phyloP scores from a whole-genome alignment of 2,329 filamentous ascomycete species.

The Chaetomiaceae sp. region DNA sequence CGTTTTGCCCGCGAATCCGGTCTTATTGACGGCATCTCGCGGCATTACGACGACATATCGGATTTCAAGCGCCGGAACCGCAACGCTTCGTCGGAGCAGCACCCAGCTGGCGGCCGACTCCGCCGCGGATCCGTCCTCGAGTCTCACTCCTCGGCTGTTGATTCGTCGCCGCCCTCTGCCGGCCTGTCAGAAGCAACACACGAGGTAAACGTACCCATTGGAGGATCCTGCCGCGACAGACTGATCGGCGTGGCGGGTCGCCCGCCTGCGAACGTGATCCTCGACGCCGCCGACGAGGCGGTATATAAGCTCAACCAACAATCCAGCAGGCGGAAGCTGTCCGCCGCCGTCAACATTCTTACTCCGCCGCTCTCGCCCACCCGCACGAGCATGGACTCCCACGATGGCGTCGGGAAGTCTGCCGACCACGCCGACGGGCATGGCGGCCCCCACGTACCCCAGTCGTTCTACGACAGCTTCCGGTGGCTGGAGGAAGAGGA shows the following conservation, averaged over 20 bases:
- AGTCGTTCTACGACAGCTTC: constrained; percentile 60
- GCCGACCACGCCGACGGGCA: constrained; percentile 16
- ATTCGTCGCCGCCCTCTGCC: constrained; percentile 59
- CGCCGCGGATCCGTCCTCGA: constrained; percentile 29
- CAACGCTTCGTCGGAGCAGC: constrained; percentile 28
- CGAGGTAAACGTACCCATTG: no score
- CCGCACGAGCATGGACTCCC: constrained; percentile 28
- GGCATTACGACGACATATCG: constrained; percentile 33
- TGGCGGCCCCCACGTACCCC: constrained; percentile 35
- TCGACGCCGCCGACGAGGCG: constrained; percentile 47
- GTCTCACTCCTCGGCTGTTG: constrained; percentile 41
- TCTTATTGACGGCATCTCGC: constrained; percentile 31
- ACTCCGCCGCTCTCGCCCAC: constrained; percentile 27
- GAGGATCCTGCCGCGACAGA: constrained; percentile 65
- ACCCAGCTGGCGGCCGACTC: constrained; percentile 27
- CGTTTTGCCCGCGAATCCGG: constrained; percentile 50
- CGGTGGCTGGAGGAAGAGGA: constrained; percentile 69
- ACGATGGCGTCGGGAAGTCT: constrained; percentile 14
- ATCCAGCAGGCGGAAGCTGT: constrained; percentile 30
- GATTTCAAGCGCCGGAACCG: constrained; percentile 27
- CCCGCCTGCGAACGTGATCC: constrained; percentile 33
- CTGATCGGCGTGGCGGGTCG: constrained; percentile 54
- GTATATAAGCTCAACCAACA: constrained; percentile 43
- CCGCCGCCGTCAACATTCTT: constrained; percentile 27
- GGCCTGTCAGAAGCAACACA: constrained; percentile 67